phyloP scores from a whole-genome alignment of 1,284 basidiomycete species.

The Sanghuangporus weigelae region DNA sequence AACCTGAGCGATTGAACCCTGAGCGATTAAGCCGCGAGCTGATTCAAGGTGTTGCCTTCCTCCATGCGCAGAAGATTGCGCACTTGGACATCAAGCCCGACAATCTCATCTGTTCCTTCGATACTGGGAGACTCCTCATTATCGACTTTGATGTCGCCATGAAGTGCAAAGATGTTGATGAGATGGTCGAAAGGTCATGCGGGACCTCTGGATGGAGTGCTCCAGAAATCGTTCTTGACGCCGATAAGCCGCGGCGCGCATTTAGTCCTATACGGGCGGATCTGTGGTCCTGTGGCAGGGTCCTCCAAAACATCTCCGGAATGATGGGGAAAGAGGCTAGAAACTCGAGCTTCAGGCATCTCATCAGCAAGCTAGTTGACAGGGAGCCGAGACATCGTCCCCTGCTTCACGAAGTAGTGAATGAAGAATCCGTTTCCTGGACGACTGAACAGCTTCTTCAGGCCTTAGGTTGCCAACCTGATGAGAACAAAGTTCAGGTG shows the following conservation, averaged over 20 bases:
- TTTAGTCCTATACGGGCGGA: neutral
- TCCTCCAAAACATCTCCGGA: neutral
- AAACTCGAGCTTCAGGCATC: neutral
- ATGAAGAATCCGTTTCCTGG: neutral
- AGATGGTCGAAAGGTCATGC: neutral
- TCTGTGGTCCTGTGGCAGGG: neutral
- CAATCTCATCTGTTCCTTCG: neutral
- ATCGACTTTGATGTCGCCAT: slow-evolving; percentile 3
- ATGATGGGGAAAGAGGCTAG: neutral
- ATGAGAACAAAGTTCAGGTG: neutral
- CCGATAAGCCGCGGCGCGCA: neutral
- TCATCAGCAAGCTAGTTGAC: neutral
- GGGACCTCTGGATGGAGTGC: neutral
- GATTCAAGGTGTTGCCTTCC: neutral
- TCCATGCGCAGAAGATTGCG: slow-evolving; percentile 1
- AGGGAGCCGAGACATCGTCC: neutral
- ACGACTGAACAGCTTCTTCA: neutral
- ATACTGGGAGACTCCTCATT: neutral
- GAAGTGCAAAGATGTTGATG: neutral
- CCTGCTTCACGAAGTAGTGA: neutral
- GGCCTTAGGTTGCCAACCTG: neutral
- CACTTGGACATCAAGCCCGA: slow-evolving; percentile 7
- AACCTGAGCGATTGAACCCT: neutral
- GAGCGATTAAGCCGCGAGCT: neutral
- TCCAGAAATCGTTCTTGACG: slow-evolving; percentile 1